Conservation (phyloP, 345 rosid species). For the Populus alba region DNA sequence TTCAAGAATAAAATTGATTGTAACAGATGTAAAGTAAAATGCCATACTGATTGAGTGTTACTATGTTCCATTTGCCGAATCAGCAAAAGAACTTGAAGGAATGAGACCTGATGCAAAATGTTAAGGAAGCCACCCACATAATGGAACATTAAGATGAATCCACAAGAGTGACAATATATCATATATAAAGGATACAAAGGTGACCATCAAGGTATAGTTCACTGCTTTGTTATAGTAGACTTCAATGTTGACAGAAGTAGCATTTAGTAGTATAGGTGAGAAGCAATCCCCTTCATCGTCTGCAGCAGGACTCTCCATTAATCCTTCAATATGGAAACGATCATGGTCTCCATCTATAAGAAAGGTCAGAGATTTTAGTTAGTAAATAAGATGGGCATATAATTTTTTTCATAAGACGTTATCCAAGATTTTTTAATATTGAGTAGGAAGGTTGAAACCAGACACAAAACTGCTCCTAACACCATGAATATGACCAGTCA, state of each 20-base stretch:
- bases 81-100: conserved; percentile 89
- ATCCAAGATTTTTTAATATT: neutral
- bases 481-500: neutral
- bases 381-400: neutral
- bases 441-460: neutral
- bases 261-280: conserved; percentile 74
- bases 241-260: conserved; percentile 89
- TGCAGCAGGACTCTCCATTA: conserved; percentile 92
- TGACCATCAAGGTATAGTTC: conserved; percentile 96
- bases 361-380: conserved; percentile 14
- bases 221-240: conserved; percentile 97
- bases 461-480: neutral
- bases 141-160: conserved; percentile 6
- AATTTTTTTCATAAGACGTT: neutral
- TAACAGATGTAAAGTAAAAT: conserved; percentile 4
- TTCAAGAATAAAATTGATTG: neutral
- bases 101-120: conserved; percentile 63
- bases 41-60: conserved; percentile 92
- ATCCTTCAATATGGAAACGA: conserved; percentile 75
- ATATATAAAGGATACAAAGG: conserved; percentile 83
- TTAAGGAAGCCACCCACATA: conserved; percentile 52
- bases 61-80: conserved; percentile 97
- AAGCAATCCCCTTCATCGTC: conserved; percentile 94
- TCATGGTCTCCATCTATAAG: conserved; percentile 68
- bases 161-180: conserved; percentile 3